These are phyloP conservation scores for Rhodotorula diobovata DNA, from an alignment of 768 basidiomycete species.

Conservation along the genomic window DNA sequence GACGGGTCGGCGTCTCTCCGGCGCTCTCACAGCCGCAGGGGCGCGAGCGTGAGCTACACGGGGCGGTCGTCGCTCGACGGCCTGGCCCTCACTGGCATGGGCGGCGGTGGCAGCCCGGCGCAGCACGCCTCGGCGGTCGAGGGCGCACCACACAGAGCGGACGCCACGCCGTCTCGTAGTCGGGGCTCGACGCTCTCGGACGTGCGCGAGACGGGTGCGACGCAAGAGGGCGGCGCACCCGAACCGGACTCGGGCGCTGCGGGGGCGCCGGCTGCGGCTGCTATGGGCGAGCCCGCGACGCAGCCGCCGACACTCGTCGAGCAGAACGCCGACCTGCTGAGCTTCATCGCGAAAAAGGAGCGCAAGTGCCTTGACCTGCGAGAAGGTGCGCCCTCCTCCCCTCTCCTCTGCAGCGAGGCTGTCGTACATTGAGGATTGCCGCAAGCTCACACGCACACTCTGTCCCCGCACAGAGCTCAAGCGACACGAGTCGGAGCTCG, in stretches of 20 bases:
- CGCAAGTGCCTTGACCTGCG: constrained; percentile 42
- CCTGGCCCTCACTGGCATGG: not conserved
- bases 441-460: not conserved
- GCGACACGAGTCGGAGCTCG: constrained; percentile 41
- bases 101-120: not conserved
- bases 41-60: constrained; percentile 15
- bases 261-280: not conserved
- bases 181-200: not conserved
- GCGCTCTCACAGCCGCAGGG: not conserved
- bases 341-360: constrained; percentile 44
- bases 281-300: not conserved
- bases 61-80: not conserved
- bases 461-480: constrained; percentile 37
- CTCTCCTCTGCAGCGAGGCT: not conserved
- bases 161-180: not conserved
- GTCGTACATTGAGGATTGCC: too few relatives aligned
- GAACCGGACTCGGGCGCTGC: not conserved
- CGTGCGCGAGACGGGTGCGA: not conserved
- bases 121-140: not conserved
- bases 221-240: too few relatives aligned
- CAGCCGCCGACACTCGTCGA: constrained; percentile 36
- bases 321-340: constrained; percentile 38
- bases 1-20: too few relatives aligned
- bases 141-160: not conserved
- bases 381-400: constrained; percentile 35